Conservation (phyloP, 2,329 filamentous ascomycete genomes). For the Colletotrichum brevisporum region DNA sequence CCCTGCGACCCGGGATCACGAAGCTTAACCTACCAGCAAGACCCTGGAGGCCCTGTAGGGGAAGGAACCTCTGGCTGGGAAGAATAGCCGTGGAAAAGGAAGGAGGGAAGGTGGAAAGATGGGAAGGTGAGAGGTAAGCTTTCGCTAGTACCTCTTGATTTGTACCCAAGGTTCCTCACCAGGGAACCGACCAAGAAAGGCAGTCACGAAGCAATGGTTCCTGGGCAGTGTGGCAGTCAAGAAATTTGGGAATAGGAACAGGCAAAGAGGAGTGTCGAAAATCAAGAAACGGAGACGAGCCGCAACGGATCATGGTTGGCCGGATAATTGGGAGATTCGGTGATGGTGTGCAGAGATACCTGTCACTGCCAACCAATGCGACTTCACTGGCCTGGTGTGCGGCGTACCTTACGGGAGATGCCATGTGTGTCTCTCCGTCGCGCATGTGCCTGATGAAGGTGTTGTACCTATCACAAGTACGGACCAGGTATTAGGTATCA, state of each 20-base stretch:
- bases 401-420: slow-evolving; percentile 15
- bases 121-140: slow-evolving; percentile 20
- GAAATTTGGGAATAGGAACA: background rate
- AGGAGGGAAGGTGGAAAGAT: background rate
- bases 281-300: slow-evolving; percentile 14
- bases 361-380: slow-evolving; percentile 8
- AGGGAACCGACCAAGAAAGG: too few species aligned
- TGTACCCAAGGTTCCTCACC: too few species aligned
- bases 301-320: slow-evolving; percentile 2
- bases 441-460: slow-evolving; percentile 10
- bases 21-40: slow-evolving; percentile 33
- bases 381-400: background rate
- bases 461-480: too few species aligned
- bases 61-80: background rate
- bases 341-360: slow-evolving; percentile 1
- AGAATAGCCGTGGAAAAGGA: slow-evolving; percentile 3
- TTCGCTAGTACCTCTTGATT: background rate
- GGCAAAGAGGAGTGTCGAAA: slow-evolving; percentile 13
- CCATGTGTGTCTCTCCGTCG: background rate
- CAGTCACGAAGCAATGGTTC: background rate
- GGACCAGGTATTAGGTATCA: background rate
- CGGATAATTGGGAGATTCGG: background rate
- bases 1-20: slow-evolving; percentile 15
- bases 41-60: slow-evolving; percentile 13
- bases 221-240: slow-evolving; percentile 20